Evolutionary conservation across 2,329 filamentous ascomycete genomes (phyloP), one percentile per base, ranked within the genome.

Genomic region (Trichoderma aggressivum): DNA sequence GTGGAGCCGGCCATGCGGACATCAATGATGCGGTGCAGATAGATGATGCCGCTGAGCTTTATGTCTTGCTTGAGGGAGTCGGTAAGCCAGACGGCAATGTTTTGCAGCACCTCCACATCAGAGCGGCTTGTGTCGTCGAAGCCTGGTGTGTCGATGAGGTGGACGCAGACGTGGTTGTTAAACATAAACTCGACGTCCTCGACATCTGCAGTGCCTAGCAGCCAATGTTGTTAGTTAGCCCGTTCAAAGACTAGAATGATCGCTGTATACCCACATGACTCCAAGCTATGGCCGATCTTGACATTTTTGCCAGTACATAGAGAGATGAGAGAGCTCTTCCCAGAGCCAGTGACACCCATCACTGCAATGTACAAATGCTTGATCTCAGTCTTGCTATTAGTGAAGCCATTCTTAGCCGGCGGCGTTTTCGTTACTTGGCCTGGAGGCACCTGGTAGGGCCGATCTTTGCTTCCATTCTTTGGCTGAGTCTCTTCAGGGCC

Each of bases 341-440:
- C 43, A 50, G 43, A n/a, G 10, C 43, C 43, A 21, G 43, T 50
- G n/a, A 50, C 43, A 1, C 43, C 43, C n/a, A 50, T 50, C n/a
- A 50, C 43, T 0, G n/a, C 43, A 1, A 21, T 50, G n/a, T 50
- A 50, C 11, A 50, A n/a, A 24, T 50, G 8, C 11, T 21, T 0
- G 14, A 50, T 12, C 0, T 21, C 43, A 24, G 0, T 14, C 43
- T 12, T 7, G 10, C 10, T 3, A 5, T 0, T 50, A 21, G n/a
- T 12, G n/a, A 12, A 12, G n/a, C n/a, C 43, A 3, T 5, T 21
- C 1, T 7, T 1, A 50, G 43, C n/a, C n/a, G n/a, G n/a, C 2
- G n/a, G 43, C 5, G 1, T 5, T 21, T 21, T 1, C 3, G 39
- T 0, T 3, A n/a, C 0, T 50, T 10, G 18, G 0, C 4, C 21